These are phyloP conservation scores for Sporothrix pseudoabietina DNA, from an alignment of 2,329 filamentous ascomycete genomes.

Conservation along the genomic window DNA sequence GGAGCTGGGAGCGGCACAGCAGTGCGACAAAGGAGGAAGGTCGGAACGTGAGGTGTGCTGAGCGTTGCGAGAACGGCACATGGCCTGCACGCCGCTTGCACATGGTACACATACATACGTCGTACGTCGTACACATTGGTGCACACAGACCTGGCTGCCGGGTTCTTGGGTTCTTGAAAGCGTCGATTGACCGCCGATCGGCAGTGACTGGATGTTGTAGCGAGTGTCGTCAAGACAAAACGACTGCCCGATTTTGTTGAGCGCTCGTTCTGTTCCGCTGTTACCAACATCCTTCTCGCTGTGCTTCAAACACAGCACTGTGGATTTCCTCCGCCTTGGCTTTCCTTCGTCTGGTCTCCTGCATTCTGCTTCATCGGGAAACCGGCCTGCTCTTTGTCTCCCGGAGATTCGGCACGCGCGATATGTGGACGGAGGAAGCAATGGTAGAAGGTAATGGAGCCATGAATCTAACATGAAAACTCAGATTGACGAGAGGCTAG, in stretches of 20 bases:
- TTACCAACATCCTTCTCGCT: too few species aligned
- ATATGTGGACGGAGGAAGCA: too few species aligned
- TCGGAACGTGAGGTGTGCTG: neutral
- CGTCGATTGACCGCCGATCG: neutral
- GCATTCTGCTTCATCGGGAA: neutral
- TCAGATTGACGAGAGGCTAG: too few species aligned
- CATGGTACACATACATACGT: neutral
- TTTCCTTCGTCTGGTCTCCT: neutral
- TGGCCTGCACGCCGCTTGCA: neutral
- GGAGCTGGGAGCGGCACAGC: neutral
- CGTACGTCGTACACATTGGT: neutral
- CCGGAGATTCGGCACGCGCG: neutral
- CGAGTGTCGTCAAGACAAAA: neutral
- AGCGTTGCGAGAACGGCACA: too few species aligned
- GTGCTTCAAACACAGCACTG: too few species aligned
- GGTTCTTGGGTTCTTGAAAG: neutral
- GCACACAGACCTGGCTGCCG: constrained; percentile 8
- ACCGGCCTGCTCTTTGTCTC: neutral
- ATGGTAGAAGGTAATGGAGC: too few species aligned
- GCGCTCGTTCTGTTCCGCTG: neutral
- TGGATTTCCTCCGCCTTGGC: neutral
- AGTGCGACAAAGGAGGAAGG: neutral
- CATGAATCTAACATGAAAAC: too few species aligned
- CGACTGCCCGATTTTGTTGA: too few species aligned
- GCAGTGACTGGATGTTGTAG: neutral